A percentile compares a stretch with the other conserved stretches of the same genome.
Conservation (phyloP, 2,329 filamentous ascomycete genomes). For the Sporothrix dimorphospora region DNA sequence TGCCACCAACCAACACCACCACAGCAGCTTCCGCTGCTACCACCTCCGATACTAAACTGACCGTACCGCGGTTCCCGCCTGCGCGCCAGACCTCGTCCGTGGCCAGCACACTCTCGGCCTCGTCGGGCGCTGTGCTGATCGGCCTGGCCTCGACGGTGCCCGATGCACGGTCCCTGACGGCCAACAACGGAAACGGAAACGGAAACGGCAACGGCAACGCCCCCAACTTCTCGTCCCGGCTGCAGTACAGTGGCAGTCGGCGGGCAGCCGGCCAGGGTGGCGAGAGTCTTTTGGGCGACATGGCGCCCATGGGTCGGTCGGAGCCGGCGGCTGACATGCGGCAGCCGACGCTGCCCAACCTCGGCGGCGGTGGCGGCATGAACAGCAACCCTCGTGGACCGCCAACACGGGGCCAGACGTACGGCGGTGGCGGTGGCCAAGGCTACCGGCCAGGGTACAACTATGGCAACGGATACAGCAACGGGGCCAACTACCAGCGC, state of each 20-base stretch:
- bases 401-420: neutral
- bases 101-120: constrained; percentile 17
- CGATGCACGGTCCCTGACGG: constrained; percentile 7
- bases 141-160: constrained; percentile 16
- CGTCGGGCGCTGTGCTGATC: constrained; percentile 25
- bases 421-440: neutral
- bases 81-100: constrained; percentile 16
- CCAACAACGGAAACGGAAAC: neutral
- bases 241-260: neutral
- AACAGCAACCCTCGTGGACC: neutral
- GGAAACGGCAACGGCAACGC: neutral
- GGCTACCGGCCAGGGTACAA: constrained; percentile 8
- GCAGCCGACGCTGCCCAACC: constrained; percentile 15
- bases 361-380: neutral
- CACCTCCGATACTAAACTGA: neutral
- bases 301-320: constrained; percentile 20
- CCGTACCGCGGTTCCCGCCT: constrained; percentile 11
- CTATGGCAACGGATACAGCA: neutral
- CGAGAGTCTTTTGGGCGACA: constrained; percentile 14
- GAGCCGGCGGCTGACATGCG: neutral
- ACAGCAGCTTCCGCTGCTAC: neutral
- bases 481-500: neutral
- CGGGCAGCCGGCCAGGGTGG: neutral
- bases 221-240: neutral
- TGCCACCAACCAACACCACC: neutral